Evolutionary conservation across 345 rosid species (phyloP).

Genomic region (Carallia pectinifolia): DNA sequence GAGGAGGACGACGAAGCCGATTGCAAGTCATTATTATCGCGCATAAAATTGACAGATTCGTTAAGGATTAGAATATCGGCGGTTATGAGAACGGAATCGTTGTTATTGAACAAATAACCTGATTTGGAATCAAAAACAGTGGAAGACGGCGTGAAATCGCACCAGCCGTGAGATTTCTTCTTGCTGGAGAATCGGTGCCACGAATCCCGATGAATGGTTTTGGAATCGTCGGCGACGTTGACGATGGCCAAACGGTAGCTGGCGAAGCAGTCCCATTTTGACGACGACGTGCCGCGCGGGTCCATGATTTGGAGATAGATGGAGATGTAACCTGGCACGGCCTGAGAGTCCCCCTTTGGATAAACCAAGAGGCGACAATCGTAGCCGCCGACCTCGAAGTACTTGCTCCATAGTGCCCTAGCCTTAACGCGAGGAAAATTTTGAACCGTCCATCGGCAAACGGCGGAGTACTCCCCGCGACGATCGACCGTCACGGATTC

Average conservation of each 20-base stretch:
- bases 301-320: constrained; percentile 97
- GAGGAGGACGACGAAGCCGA: constrained; percentile 36
- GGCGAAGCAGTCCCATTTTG: constrained; percentile 99
- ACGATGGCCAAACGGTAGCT: constrained; percentile 89
- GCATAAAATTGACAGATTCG: constrained; percentile 77
- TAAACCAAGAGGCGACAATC: constrained; percentile 92
- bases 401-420: constrained; percentile 91
- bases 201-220: constrained; percentile 91
- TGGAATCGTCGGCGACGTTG: constrained; percentile 73
- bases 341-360: constrained; percentile 97
- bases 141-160: constrained; percentile 88
- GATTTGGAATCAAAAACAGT: constrained; percentile 76
- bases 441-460: constrained; percentile 88
- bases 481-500: constrained; percentile 83
- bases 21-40: constrained; percentile 76
- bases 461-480: constrained; percentile 74
- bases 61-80: constrained; percentile 89
- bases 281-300: constrained; percentile 72
- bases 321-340: constrained; percentile 88
- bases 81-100: constrained; percentile 70
- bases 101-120: constrained; percentile 67
- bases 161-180: constrained; percentile 99
- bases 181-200: constrained; percentile 95
- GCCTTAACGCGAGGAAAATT: constrained; percentile 80
- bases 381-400: constrained; percentile 97